Evolutionary conservation across 1,139 yeast species (phyloP).

Genomic region (Geotrichum siamense): DNA sequence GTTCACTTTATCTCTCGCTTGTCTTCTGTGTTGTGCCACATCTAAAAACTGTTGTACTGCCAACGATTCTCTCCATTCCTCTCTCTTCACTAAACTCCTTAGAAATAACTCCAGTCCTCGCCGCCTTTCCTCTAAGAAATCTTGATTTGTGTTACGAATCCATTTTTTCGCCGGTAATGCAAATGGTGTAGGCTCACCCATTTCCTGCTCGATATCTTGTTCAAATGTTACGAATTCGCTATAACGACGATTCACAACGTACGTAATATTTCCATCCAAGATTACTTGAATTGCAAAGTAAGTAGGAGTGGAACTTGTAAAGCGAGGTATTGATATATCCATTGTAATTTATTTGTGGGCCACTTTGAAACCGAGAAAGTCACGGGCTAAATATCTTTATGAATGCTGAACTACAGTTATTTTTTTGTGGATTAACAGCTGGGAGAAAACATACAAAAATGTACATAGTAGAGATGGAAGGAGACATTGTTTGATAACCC

Average conservation of each 20-base stretch:
- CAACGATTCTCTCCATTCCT: conserved; percentile 32
- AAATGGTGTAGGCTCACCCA: conserved; percentile 43
- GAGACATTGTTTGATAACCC: not conserved
- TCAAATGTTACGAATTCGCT: conserved; percentile 49
- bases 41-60: conserved; percentile 32
- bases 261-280: conserved; percentile 26
- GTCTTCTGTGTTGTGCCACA: conserved; percentile 23
- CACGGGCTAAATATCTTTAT: too few relatives aligned
- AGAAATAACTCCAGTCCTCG: conserved; percentile 32
- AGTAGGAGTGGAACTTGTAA: conserved; percentile 34
- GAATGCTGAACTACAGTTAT: too few relatives aligned
- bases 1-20: conserved; percentile 15
- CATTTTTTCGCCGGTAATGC: conserved; percentile 41
- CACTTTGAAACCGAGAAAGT: too few relatives aligned
- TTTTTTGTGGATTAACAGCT: too few relatives aligned
- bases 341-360: conserved; percentile 14
- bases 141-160: conserved; percentile 28
- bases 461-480: not conserved
- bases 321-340: conserved; percentile 31
- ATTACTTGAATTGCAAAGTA: conserved; percentile 36
- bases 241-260: conserved; percentile 40
- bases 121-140: conserved; percentile 31
- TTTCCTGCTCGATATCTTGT: conserved; percentile 40
- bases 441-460: too few relatives aligned
- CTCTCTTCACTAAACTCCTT: conserved; percentile 30